These are phyloP conservation scores for Boletus coccyginus DNA, from an alignment of 768 basidiomycete species.

Conservation along the genomic window DNA sequence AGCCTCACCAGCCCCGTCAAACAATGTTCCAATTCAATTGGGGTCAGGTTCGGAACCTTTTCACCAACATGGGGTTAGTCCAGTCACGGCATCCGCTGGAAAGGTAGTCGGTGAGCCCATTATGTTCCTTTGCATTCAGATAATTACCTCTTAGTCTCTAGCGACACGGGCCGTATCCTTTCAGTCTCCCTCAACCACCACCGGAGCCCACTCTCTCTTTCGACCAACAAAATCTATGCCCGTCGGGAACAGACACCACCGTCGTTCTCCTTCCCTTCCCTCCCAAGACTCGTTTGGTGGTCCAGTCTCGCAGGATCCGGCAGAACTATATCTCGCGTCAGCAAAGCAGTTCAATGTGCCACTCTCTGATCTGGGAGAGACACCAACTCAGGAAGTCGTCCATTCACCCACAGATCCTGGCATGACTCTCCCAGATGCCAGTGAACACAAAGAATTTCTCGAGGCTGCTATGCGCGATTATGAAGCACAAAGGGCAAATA, in stretches of 20 bases:
- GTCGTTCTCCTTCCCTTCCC: conserved; percentile 36
- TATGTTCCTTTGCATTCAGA: conserved; percentile 17
- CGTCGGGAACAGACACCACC: conserved; percentile 18
- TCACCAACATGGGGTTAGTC: conserved; percentile 17
- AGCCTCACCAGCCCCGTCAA: conserved; percentile 26
- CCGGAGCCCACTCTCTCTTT: conserved; percentile 11
- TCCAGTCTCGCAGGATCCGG: conserved; percentile 46
- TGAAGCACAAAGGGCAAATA: conserved; percentile 20
- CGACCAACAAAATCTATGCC: conserved; percentile 23
- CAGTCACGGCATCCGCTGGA: conserved; percentile 29
- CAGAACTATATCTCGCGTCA: conserved; percentile 44
- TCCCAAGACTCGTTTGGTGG: conserved; percentile 68
- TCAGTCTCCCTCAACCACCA: conserved; percentile 28
- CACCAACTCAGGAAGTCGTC: conserved; percentile 24
- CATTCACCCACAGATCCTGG: conserved; percentile 41
- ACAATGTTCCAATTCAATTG: conserved; percentile 22
- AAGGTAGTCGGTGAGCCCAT: conserved; percentile 32
- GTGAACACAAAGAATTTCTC: conserved; percentile 27
- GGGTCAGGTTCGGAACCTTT: conserved; percentile 27
- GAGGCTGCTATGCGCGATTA: conserved; percentile 25
- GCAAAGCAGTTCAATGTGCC: conserved; percentile 54
- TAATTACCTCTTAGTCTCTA: conserved; percentile 27
- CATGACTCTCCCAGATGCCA: conserved; percentile 49
- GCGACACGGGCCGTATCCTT: conserved; percentile 35
- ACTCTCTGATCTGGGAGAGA: conserved; percentile 50